These are phyloP conservation scores for Mycena floridula DNA, from an alignment of 768 basidiomycete species.

Conservation along the genomic window DNA sequence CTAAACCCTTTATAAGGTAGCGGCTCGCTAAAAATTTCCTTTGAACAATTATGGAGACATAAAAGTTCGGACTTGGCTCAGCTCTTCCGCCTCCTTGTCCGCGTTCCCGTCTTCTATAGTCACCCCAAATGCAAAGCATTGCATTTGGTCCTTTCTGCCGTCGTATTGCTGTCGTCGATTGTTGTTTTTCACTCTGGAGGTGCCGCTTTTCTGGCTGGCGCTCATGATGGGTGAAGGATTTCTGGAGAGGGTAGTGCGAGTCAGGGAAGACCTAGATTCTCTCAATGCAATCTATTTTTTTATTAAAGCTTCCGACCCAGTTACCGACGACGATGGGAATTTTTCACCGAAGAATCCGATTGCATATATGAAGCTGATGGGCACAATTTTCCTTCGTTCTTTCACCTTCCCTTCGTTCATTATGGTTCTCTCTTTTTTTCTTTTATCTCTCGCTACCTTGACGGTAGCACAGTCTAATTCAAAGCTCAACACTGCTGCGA, in stretches of 20 bases:
- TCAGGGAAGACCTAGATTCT: not conserved
- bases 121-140: conserved; percentile 31
- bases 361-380: no score
- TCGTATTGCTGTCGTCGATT: conserved; percentile 37
- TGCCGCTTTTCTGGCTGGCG: conserved; percentile 64
- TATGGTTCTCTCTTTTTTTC: not conserved
- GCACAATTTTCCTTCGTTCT: no score
- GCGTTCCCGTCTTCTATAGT: conserved; percentile 90
- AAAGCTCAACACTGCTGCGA: conserved; percentile 29
- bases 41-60: conserved; percentile 48
- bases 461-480: conserved; percentile 8
- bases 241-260: conserved; percentile 28
- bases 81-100: conserved; percentile 83
- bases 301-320: no score
- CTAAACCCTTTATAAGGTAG: not conserved
- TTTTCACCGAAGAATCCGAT: no score
- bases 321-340: no score
- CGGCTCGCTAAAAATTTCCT: not conserved
- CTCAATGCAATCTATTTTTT: no score
- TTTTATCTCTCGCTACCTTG: not conserved
- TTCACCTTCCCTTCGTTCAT: no score
- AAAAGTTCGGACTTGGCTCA: conserved; percentile 90
- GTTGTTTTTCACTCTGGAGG: conserved; percentile 50
- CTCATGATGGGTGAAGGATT: conserved; percentile 51
- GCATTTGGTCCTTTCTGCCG: conserved; percentile 27